phyloP scores from a whole-genome alignment of 345 rosid species.

The Bruguiera sexangula region DNA sequence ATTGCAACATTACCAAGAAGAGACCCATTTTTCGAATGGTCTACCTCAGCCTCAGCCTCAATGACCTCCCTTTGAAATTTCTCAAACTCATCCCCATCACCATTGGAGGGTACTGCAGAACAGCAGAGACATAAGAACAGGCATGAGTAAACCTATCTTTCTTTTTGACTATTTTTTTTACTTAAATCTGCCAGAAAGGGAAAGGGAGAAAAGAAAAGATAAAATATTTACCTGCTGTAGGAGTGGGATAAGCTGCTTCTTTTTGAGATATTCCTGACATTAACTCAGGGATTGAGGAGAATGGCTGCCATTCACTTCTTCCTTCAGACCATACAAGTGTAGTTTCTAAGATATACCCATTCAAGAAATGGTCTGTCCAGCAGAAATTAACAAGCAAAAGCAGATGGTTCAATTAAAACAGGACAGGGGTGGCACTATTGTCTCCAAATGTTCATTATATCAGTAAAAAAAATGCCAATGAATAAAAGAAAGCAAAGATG shows the following conservation, averaged over 20 bases:
- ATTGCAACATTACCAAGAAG: constrained; percentile 30
- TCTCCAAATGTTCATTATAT: too few species aligned
- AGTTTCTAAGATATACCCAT: constrained; percentile 64
- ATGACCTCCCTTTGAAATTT: constrained; percentile 83
- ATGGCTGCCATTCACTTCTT: constrained; percentile 76
- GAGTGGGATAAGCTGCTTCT: constrained; percentile 17
- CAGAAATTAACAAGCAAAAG: constrained; percentile 44
- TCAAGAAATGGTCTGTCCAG: constrained; percentile 80
- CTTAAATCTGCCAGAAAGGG: not conserved
- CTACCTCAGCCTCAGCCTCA: constrained; percentile 53
- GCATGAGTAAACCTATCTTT: too few species aligned
- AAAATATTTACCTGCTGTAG: constrained; percentile 39
- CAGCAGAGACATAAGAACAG: constrained; percentile 22
- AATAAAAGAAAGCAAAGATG: too few species aligned
- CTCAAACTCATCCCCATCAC: constrained; percentile 68
- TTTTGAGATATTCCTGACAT: constrained; percentile 41
- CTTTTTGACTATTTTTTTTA: too few species aligned
- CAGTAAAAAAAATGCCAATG: too few species aligned
- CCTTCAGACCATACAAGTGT: constrained; percentile 88
- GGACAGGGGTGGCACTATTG: not conserved
- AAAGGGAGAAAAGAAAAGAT: not conserved
- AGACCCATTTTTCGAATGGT: constrained; percentile 50
- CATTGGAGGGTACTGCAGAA: constrained; percentile 43
- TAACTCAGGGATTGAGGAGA: constrained; percentile 66
- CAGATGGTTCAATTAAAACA: constrained; percentile 35